Base-by-base conservation (phyloP, 306 rosid genomes). In the Sicyos edulis region DNA sequence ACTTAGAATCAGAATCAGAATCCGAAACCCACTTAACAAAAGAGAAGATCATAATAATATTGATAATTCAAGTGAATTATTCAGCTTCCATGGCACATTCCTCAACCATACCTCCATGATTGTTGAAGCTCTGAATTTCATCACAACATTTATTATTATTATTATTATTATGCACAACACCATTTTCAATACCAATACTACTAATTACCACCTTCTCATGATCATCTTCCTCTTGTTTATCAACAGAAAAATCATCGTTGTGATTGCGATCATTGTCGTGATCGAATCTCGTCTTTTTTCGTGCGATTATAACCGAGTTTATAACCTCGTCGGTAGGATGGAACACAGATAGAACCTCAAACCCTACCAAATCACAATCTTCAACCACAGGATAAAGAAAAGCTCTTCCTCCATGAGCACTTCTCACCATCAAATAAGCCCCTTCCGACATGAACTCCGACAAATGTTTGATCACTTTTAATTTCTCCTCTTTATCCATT, bases 331-430 rank as follows among this genome's bases (percentile, higher is more conserved):
- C 95, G 0, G 78, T 82, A 1, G 97, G 99, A 62, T 93, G 99
- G 40, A 86, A 91, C 32, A 93, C 85, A 6, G 91, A 74, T 49
- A 93, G 89, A 0, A 90, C 83, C 77, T 91, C 91, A 73, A 93
- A 93, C 70, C 96, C 96, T 40, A 40, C 50, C 57, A 90, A 85
- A 61, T 91, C 88, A 5, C 80, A 61, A 29, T 93, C 73, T 0
- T 93, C 97, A 65, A 93, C 76, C 32, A 91, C 92, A 0, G 99
- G 99, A 58, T 93, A 93, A 4, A 93, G 87, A 78, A 93, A 91
- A 67, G 88, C 96, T 34, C 96, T 74, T n/a, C 95, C 91, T 9
- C 97, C 99, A 15, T 91, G 89, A 0, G 99, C 96, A 54, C 97
- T 93, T 78, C 99, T 86, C 1, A 93, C 71, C 91, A 93, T 86